phyloP scores from a whole-genome alignment of 257 asterid species.

The Penstemon davidsonii region DNA sequence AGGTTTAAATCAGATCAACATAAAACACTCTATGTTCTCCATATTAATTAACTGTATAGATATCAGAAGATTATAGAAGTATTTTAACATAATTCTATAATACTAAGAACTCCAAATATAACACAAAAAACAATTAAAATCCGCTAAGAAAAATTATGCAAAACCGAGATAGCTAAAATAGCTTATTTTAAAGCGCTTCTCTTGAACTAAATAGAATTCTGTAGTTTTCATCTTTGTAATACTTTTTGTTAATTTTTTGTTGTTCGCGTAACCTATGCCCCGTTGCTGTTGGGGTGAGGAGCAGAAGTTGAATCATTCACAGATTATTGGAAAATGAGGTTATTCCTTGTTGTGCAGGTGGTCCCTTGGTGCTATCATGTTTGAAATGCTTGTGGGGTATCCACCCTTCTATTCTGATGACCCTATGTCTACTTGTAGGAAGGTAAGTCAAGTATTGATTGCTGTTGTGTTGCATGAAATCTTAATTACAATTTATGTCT shows the following conservation, averaged over 20 bases:
- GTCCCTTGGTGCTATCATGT: slow-evolving; percentile 99
- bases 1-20: no score
- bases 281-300: slow-evolving; percentile 11
- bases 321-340: slow-evolving; percentile 24
- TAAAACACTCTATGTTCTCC: no score
- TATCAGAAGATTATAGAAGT: no score
- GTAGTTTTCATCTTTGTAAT: no score
- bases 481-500: slow-evolving; percentile 13
- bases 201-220: no score
- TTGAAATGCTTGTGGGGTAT: slow-evolving; percentile 97
- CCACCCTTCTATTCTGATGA: slow-evolving; percentile 99
- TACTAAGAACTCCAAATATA: not conserved
- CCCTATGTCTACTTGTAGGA: slow-evolving; percentile 98
- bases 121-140: not conserved
- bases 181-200: no score
- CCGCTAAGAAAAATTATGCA: no score
- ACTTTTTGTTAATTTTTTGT: not conserved
- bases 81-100: not conserved
- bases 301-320: slow-evolving; percentile 18
- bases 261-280: not conserved
- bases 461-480: slow-evolving; percentile 25
- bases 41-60: no score
- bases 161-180: no score
- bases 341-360: slow-evolving; percentile 62
- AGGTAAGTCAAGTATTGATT: slow-evolving; percentile 49